Base-by-base conservation (phyloP, 2,329 filamentous ascomycete species). In the Paecilomyces sp. region DNA sequence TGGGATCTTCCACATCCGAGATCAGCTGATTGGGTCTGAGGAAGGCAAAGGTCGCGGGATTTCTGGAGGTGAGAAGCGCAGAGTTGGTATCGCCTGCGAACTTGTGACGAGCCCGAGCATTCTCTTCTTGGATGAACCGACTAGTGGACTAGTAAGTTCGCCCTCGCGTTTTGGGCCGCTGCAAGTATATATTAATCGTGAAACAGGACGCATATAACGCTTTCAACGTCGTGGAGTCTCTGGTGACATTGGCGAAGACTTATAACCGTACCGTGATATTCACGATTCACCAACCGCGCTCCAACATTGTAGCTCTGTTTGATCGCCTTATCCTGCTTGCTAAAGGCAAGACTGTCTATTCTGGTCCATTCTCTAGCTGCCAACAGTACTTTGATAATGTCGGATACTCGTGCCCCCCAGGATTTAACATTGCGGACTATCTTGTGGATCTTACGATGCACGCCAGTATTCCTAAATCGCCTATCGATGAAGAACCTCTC, bases 391-490 rank as follows among this genome's bases (percentile, higher is more conserved):
- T 99, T 68, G 91, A 97, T 70, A 83, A 86, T 54, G 88, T 96
- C 62, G 95, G 94, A 52, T 99, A 97, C 73, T 82, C 89, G 55
- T 99, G 95, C 70, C 94, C 94, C 11, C 89, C 92, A 25, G 95
- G 95, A 1, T 99, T 97, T 83, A 99, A 99, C 70, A 97, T 99
- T 74, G 94, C 94, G 3, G 94, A 99, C 73, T 99, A 97, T 70
- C 84, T 99, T 4, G 92, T 99, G 31, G 94, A 99, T 72, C 82
- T 99, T 50, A 97, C 94, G 0, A 97, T 99, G 93, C 94, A 99
- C 72, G 92, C 92, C 25, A 85, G 90, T 60, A 81, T 82, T 57
- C 79, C 82, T 13, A 78, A 76, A 41, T 80, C 82, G 1, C 77
- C 82, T 11, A 75, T 80, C 1, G 81, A 86, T 31, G 84, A 86